A percentile compares a stretch with the other conserved stretches of the same genome.
phyloP scores from a whole-genome alignment of 2,329 filamentous ascomycete species.

The Fusarium setosum region DNA sequence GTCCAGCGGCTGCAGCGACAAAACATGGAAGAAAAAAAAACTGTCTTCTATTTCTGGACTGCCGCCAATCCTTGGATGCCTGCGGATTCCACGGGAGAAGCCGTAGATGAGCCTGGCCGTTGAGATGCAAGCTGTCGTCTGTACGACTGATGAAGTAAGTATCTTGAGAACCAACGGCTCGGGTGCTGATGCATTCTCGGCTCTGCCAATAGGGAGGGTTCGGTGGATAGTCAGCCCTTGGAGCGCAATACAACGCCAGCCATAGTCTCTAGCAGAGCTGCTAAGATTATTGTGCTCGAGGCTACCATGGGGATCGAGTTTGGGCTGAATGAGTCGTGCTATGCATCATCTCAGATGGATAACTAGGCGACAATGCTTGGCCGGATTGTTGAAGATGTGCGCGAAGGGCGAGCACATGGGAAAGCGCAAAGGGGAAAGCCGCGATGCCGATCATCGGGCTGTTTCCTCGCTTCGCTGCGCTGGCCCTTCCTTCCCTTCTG shows the following conservation, averaged over 20 bases:
- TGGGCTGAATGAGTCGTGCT: background rate
- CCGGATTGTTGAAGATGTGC: background rate
- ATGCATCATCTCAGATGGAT: background rate
- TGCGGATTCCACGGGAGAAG: conserved; percentile 14
- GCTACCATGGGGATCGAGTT: background rate
- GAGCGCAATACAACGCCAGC: background rate
- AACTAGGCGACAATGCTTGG: background rate
- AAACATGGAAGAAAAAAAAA: background rate
- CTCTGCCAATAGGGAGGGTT: no score
- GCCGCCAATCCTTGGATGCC: conserved; percentile 3
- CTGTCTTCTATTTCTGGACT: conserved; percentile 34
- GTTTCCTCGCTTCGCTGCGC: conserved; percentile 11
- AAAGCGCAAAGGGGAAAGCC: conserved; percentile 27
- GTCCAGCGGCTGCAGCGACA: conserved; percentile 10
- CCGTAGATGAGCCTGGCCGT: background rate
- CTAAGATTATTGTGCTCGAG: background rate
- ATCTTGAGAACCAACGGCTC: no score
- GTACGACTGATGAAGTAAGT: background rate
- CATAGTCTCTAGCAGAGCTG: background rate
- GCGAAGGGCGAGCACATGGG: background rate
- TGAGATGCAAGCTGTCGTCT: background rate
- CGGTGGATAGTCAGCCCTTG: background rate
- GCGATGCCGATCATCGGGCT: conserved; percentile 31
- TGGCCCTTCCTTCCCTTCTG: background rate
- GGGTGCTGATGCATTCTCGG: no score